These are phyloP conservation scores for Macadamia integrifolia DNA, from an alignment of 164 flowering plant species.

Conservation along the genomic window DNA sequence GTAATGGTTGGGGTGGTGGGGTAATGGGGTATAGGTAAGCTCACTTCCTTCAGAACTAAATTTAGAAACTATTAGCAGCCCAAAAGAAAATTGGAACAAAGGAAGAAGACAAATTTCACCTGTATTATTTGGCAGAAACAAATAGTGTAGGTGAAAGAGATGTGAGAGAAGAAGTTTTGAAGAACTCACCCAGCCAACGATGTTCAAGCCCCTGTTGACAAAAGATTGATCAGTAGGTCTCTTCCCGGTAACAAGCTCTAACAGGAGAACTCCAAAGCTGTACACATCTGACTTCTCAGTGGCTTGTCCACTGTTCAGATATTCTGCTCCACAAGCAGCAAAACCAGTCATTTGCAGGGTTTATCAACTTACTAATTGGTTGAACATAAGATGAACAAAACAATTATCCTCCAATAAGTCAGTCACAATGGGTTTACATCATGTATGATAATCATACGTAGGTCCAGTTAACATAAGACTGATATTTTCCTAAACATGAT, in stretches of 20 bases:
- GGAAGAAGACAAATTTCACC: no score
- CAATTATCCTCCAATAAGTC: no score
- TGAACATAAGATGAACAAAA: no score
- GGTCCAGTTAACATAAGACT: no score
- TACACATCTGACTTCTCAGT: slow-evolving; percentile 92
- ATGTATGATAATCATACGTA: no score
- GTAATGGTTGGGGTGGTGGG: no score
- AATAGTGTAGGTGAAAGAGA: background rate
- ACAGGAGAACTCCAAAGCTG: slow-evolving; percentile 90
- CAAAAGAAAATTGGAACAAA: no score
- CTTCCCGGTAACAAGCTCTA: slow-evolving; percentile 93
- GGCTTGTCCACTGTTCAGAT: slow-evolving; percentile 88
- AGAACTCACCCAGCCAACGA: slow-evolving; percentile 90
- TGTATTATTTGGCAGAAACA: background rate
- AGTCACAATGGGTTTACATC: no score
- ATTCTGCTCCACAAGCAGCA: slow-evolving; percentile 38
- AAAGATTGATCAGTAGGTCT: slow-evolving; percentile 90
- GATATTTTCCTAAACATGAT: no score
- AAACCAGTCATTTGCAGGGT: background rate
- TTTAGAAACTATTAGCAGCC: background rate
- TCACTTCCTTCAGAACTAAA: background rate
- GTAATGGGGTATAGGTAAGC: no score
- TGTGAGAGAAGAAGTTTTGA: background rate
- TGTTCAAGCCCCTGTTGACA: slow-evolving; percentile 73
- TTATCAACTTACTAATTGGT: no score